Base-by-base conservation (phyloP, 345 rosid species). In the Excoecaria agallocha region DNA sequence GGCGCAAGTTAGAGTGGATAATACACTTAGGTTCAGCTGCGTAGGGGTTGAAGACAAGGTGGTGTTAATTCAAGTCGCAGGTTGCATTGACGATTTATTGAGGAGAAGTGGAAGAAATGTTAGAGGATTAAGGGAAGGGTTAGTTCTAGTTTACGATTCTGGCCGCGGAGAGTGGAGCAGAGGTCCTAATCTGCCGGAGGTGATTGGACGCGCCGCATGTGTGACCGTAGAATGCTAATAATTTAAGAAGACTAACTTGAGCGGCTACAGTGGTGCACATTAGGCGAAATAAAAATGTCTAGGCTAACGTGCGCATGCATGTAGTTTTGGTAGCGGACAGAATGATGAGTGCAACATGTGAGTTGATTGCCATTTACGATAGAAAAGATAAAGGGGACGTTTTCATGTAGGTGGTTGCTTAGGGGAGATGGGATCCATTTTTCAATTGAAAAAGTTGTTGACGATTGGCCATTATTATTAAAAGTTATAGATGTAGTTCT, bases 141-240 rank as follows among this genome's bases (percentile, higher is more conserved):
- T 92, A 59, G 92, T 94, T 66, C 71, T 91, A 87, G 65, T 92
- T 13, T 92, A 88, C 52, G 88, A 94, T 50, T 79, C 85, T 51
- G 77, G 9, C 57, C 73, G 66, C 22, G 90, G 85, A 13, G 91
- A 89, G 73, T 94, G 98, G 98, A 82, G 84, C 43, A 86, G 98
- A 64, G 93, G 83, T 59, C 85, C 92, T 30, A 91, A 90, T 77
- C 58, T 90, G 25, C 97, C 97, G 49, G 95, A 87, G 79, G 85
- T 82, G 77, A 73, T 89, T 1, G 75, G 82, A 92, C 98, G 97
- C 90, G 97, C 95, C 76, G 85, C 91, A 19, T 90, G 94, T 66
- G 91, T 86, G 81, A 81, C 85, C 67, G 90, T 84, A 74, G 93
- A 88, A 62, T 93, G 91, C 59, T 82, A 60, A n/a, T n/a, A n/a